Conservation (phyloP, 176 grass and related monocot genomes). For the Neostapfia colusana region DNA sequence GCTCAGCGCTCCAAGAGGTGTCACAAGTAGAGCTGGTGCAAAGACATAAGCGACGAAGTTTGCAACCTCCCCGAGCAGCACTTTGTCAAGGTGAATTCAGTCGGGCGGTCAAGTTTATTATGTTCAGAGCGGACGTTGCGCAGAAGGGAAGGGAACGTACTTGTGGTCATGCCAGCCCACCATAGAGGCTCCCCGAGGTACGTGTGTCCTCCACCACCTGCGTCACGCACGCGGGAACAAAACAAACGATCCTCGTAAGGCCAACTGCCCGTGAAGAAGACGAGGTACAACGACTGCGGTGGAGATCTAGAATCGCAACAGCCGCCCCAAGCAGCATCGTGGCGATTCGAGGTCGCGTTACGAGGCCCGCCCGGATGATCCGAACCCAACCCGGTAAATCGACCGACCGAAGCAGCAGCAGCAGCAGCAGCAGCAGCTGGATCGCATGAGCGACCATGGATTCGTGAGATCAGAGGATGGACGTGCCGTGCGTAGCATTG, state of each 20-base stretch:
- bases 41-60: slow-evolving; percentile 93
- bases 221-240: slow-evolving; percentile 25
- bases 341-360: not conserved
- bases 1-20: slow-evolving; percentile 91
- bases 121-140: not conserved
- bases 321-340: not conserved
- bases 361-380: too few species aligned
- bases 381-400: too few species aligned
- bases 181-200: slow-evolving; percentile 83
- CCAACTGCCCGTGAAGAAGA: not conserved
- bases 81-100: slow-evolving; percentile 58
- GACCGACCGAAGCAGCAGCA: not conserved
- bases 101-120: not conserved
- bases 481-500: too few species aligned
- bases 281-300: too few species aligned
- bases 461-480: not conserved
- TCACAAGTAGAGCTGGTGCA: slow-evolving; percentile 86
- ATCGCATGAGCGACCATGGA: not conserved
- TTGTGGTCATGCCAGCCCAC: slow-evolving; percentile 96
- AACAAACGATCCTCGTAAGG: slow-evolving; percentile 20
- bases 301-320: slow-evolving; percentile 18
- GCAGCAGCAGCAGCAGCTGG: not conserved
- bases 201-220: slow-evolving; percentile 82
- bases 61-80: slow-evolving; percentile 83
- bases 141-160: slow-evolving; percentile 51